A percentile compares a stretch with the other conserved stretches of the same genome.
Conservation (phyloP, 2,329 filamentous ascomycete genomes). For the Akanthomyces dipterigenus region DNA sequence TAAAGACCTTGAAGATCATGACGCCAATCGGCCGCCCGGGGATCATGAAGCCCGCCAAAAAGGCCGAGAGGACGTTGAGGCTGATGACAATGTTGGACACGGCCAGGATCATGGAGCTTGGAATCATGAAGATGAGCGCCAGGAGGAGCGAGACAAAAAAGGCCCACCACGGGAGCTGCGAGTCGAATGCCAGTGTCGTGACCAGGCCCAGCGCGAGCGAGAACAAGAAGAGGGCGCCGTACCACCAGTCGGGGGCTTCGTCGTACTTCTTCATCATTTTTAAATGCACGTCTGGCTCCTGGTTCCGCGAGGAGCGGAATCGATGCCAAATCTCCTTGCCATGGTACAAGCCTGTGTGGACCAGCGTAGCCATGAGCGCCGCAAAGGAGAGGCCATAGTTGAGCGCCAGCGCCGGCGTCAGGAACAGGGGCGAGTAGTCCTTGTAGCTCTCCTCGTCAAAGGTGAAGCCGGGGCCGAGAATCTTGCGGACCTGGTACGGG, state of each 20-base stretch:
- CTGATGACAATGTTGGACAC: constrained; percentile 31
- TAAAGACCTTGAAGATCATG: constrained; percentile 23
- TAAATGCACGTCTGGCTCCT: constrained; percentile 31
- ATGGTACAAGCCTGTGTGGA: constrained; percentile 31
- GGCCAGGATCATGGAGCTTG: constrained; percentile 24
- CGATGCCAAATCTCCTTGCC: constrained; percentile 38
- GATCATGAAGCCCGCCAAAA: constrained; percentile 23
- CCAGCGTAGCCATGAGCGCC: constrained; percentile 38
- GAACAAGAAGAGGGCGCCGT: constrained; percentile 24
- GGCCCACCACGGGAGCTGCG: constrained; percentile 24
- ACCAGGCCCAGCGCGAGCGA: constrained; percentile 28
- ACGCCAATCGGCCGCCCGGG: constrained; percentile 19
- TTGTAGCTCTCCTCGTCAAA: constrained; percentile 45
- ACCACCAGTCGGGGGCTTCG: constrained; percentile 36
- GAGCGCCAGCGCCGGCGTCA: constrained; percentile 39
- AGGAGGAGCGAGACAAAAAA: constrained; percentile 23
- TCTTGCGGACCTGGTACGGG: constrained; percentile 43
- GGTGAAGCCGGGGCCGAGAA: constrained; percentile 39
- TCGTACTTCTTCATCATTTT: constrained; percentile 27
- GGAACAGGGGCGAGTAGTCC: constrained; percentile 46
- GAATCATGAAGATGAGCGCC: constrained; percentile 20
- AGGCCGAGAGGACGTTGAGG: constrained; percentile 35
- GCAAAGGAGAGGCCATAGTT: constrained; percentile 36
- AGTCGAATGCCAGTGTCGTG: constrained; percentile 19
- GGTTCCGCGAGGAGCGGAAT: constrained; percentile 37